Evolutionary conservation across 164 flowering plant species (phyloP).

Genomic region (Tinospora cordifolia): DNA sequence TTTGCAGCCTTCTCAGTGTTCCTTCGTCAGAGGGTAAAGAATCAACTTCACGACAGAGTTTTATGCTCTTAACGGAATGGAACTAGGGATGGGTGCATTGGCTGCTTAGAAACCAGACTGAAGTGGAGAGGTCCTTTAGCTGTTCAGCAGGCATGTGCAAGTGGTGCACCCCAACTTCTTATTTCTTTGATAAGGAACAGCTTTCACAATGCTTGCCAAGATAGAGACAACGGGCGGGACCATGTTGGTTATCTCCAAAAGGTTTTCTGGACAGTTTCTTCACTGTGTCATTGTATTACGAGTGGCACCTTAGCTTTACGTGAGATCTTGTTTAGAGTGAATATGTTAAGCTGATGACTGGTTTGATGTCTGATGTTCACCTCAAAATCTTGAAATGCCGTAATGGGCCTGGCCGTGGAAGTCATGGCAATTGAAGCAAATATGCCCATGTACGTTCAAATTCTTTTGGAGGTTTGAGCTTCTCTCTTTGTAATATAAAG

Average conservation of each 20-base stretch:
- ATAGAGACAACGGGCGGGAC: constrained; percentile 27
- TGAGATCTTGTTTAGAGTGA: constrained; percentile 63
- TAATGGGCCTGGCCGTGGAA: constrained; percentile 93
- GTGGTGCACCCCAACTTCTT: constrained; percentile 70
- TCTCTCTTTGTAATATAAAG: not conserved
- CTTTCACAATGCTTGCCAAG: constrained; percentile 23
- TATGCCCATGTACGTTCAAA: constrained; percentile 65
- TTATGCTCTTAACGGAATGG: constrained; percentile 79
- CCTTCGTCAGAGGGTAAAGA: constrained; percentile 31
- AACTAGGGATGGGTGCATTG: constrained; percentile 79
- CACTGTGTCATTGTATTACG: constrained; percentile 67
- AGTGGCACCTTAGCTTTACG: constrained; percentile 67
- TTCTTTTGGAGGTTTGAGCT: constrained; percentile 68
- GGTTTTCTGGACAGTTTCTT: constrained; percentile 85
- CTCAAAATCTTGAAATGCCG: constrained; percentile 66
- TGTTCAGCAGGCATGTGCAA: constrained; percentile 76
- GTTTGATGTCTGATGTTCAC: constrained; percentile 60
- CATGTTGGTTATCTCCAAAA: constrained; percentile 58
- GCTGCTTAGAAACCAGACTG: constrained; percentile 66
- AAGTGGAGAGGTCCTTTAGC: constrained; percentile 88
- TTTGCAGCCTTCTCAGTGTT: constrained; percentile 57
- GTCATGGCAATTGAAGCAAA: constrained; percentile 63
- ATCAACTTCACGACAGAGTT: constrained; percentile 17
- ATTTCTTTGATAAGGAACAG: constrained; percentile 41
- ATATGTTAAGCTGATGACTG: constrained; percentile 47